Evolutionary conservation across 768 basidiomycete species (phyloP).

Genomic region (Sarcodon aspratus): DNA sequence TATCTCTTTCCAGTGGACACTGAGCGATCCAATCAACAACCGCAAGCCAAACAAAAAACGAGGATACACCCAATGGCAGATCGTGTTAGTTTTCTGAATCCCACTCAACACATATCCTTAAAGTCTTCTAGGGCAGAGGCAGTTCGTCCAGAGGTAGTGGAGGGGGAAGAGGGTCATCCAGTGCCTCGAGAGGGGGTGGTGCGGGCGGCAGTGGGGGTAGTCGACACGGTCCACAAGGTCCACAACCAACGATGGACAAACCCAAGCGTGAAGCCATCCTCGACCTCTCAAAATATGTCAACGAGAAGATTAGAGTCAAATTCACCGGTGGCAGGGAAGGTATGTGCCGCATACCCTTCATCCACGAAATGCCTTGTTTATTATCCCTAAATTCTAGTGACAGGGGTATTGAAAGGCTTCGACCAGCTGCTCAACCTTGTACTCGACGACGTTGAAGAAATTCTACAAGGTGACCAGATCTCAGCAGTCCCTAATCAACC

Average conservation of each 20-base stretch:
- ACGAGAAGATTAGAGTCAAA: slow-evolving; percentile 88
- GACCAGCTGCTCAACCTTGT: slow-evolving; percentile 97
- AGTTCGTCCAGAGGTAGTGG: slow-evolving; percentile 25
- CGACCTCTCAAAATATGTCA: slow-evolving; percentile 88
- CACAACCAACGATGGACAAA: slow-evolving; percentile 49
- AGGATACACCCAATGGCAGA: slow-evolving; percentile 33
- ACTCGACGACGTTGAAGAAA: slow-evolving; percentile 89
- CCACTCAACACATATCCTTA: slow-evolving; percentile 21
- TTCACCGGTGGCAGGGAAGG: slow-evolving; percentile 98
- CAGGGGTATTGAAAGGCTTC: slow-evolving; percentile 87
- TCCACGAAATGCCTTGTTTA: not conserved
- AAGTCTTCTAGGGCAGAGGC: slow-evolving; percentile 32
- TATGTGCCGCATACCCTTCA: slow-evolving; percentile 15
- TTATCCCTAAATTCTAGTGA: slow-evolving; percentile 40
- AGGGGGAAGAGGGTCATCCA: slow-evolving; percentile 21
- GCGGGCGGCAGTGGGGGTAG: not conserved
- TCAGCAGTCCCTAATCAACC: not conserved
- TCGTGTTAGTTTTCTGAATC: slow-evolving; percentile 36
- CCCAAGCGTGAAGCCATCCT: slow-evolving; percentile 91
- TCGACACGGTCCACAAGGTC: slow-evolving; percentile 13
- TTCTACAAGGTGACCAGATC: slow-evolving; percentile 34
- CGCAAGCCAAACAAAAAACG: not conserved
- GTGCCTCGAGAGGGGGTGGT: slow-evolving; percentile 34
- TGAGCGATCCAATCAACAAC: not conserved
- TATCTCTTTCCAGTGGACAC: not conserved